Evolutionary conservation across 768 basidiomycete species (phyloP), one percentile per base, ranked within the genome.

Genomic region (Roridomyces roridus): DNA sequence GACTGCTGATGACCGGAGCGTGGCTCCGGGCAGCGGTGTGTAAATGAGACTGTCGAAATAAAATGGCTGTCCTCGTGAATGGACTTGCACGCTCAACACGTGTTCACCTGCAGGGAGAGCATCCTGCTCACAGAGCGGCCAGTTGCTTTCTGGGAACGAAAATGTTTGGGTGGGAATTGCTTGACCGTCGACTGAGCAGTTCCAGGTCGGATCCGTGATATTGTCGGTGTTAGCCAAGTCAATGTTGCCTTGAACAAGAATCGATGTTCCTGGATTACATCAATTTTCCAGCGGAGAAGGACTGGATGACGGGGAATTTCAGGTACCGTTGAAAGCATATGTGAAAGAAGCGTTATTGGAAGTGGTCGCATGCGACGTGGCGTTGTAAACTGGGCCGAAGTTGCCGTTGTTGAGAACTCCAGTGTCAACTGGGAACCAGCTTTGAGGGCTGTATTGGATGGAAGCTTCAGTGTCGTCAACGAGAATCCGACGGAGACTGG

Each of bases 41-140:
- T 70, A 73, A 6, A 34, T 26, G n/a, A 74, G 35, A 35, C 66
- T 66, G 51, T 74, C 73, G 14, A 73, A 57, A 59, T 64, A 72
- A 53, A 74, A 72, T 5, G 60, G 25, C 24, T 51, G 65, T 4
- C 68, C 67, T 11, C 52, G 51, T 28, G 67, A 67, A n/a, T 59
- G 62, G n/a, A 67, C 68, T n/a, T 68, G 65, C 28, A 74, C 52
- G 4, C 61, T 71, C 12, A 74, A 43, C 3, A 48, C 58, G 39
- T 76, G 74, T 11, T 63, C 35, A 4, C 63, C 65, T 31, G 68
- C 60, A 10, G 53, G 18, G 4, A 74, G 47, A 36, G 57, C 51
- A 12, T 57, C 35, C 15, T 55, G 56, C 2, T 51, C 56, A 48
- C 74, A 76, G n/a, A 76, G 59, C 4, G 29, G 3, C 71, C 70